These are phyloP conservation scores for Diaporthe sp. DNA, from an alignment of 2,329 filamentous ascomycete genomes.

Conservation along the genomic window DNA sequence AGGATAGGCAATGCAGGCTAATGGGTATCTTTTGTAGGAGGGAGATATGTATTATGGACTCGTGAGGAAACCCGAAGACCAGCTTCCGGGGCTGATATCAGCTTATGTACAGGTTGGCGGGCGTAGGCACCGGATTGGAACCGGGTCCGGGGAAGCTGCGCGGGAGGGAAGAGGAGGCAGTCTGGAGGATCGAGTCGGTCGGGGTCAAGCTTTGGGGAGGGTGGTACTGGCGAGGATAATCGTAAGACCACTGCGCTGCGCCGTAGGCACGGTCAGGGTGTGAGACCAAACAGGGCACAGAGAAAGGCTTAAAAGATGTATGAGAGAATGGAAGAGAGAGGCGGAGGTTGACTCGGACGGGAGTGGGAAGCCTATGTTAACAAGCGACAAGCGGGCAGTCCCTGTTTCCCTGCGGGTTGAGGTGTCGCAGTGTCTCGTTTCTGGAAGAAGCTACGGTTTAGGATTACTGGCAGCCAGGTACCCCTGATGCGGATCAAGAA, in stretches of 20 bases:
- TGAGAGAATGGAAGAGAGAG: not conserved
- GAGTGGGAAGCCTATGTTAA: not conserved
- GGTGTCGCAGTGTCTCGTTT: constrained; percentile 4
- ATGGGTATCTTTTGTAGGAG: constrained; percentile 18
- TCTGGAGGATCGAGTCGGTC: constrained; percentile 5
- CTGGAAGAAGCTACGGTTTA: constrained; percentile 3
- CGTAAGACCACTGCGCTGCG: constrained; percentile 4
- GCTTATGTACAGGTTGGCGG: constrained; percentile 34
- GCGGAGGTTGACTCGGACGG: constrained; percentile 7
- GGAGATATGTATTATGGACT: constrained; percentile 21
- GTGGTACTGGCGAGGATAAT: constrained; percentile 22
- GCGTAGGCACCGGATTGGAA: not conserved
- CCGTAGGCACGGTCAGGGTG: constrained; percentile 5
- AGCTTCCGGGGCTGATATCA: constrained; percentile 39
- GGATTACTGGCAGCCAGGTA: constrained; percentile 17
- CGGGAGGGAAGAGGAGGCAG: not conserved
- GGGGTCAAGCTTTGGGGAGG: constrained; percentile 22
- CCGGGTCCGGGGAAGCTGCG: not conserved
- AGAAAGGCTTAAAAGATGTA: not conserved
- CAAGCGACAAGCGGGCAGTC: not conserved
- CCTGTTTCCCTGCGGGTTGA: constrained; percentile 18
- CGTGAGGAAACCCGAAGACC: constrained; percentile 36
- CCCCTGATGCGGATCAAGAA: constrained; percentile 15
- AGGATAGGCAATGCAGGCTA: not conserved
- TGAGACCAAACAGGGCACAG: constrained; percentile 1